Base-by-base conservation (phyloP, 2,329 filamentous ascomycete species). In the Penicillium thymicola region DNA sequence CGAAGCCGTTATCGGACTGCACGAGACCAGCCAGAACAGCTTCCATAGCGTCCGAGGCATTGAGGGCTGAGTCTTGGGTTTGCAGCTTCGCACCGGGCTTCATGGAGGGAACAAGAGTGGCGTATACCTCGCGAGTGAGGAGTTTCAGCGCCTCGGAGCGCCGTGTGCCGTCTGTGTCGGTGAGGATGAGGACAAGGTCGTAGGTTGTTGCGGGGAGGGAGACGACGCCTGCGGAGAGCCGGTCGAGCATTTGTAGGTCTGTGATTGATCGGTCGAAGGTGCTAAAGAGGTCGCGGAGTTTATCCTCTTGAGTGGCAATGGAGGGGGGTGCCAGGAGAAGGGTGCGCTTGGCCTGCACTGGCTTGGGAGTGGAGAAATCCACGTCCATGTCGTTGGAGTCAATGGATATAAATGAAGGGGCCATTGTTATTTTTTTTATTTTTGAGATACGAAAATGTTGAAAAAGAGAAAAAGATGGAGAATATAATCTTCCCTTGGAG, bases 181-280 rank as follows among this genome's bases (percentile, higher is more conserved):
- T 88, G 60, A 97, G 86, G 52, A 99, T 82, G 46, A 97, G 83
- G 42, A 97, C 84, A 42, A 89, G 77, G 72, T 95, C 90, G 79
- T 99, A 99, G 53, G 89, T 89, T 47, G 84, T 79, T 52, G 83
- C 66, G 1, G 92, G 89, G 0, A 99, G 85, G 8, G 86, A 80
- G 55, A 94, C 90, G 37, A 96, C 81, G 59, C 91, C 91, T 36
- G 89, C 84, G 2, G 89, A 86, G 40, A 99, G 84, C 50, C 94
- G 90, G 78, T 99, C 94, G 59, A 99, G 89, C 94, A 99, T 99
- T 75, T 97, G 94, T 51, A 99, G 82, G 71, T 99, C 94, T 60
- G 92, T 93, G 44, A 83, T 80, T 61, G 82, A 78, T 70, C 91
- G 88, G 73, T 94, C 86, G 78, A 90, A 86, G 55, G 85, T 79